A percentile compares a stretch with the other conserved stretches of the same genome.
phyloP scores from a whole-genome alignment of 1,284 basidiomycete genomes.

The Phylloboletellus chloephorus region DNA sequence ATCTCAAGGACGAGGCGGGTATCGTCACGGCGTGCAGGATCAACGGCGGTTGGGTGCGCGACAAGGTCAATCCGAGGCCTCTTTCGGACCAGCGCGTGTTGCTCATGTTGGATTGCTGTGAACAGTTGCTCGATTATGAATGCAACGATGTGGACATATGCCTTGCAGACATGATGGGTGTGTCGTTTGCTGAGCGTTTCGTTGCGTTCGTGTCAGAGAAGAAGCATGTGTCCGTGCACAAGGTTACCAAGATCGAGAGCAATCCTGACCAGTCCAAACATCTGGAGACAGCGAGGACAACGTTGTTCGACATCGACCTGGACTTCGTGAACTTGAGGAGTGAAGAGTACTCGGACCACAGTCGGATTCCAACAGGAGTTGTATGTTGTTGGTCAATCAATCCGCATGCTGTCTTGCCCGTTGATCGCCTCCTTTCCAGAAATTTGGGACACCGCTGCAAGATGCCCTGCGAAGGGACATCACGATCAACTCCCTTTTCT shows the following conservation, averaged over 20 bases:
- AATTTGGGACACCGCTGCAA: constrained; percentile 88
- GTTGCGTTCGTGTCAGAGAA: constrained; percentile 57
- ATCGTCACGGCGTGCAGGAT: constrained; percentile 72
- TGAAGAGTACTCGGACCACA: constrained; percentile 85
- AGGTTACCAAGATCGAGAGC: constrained; percentile 78
- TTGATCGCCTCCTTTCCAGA: constrained; percentile 41
- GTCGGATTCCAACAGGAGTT: constrained; percentile 85
- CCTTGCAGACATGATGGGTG: constrained; percentile 84
- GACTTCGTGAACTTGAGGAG: constrained; percentile 95
- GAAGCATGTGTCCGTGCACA: constrained; percentile 48
- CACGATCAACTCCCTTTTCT: constrained; percentile 96
- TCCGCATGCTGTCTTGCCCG: neutral
- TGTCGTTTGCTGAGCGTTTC: constrained; percentile 83
- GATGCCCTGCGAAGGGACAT: constrained; percentile 91
- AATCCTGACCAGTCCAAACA: constrained; percentile 99
- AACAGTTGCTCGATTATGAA: constrained; percentile 74
- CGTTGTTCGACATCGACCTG: constrained; percentile 77
- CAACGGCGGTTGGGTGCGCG: constrained; percentile 95
- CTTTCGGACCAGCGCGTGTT: constrained; percentile 7
- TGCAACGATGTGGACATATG: constrained; percentile 96
- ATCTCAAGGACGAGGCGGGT: constrained; percentile 47
- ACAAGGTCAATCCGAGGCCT: constrained; percentile 68
- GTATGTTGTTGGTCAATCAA: constrained; percentile 41
- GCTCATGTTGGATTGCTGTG: constrained; percentile 14
- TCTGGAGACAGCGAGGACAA: constrained; percentile 92